These are phyloP conservation scores for Flaveria floridana DNA, from an alignment of 140 eudicot genomes.

Conservation along the genomic window DNA sequence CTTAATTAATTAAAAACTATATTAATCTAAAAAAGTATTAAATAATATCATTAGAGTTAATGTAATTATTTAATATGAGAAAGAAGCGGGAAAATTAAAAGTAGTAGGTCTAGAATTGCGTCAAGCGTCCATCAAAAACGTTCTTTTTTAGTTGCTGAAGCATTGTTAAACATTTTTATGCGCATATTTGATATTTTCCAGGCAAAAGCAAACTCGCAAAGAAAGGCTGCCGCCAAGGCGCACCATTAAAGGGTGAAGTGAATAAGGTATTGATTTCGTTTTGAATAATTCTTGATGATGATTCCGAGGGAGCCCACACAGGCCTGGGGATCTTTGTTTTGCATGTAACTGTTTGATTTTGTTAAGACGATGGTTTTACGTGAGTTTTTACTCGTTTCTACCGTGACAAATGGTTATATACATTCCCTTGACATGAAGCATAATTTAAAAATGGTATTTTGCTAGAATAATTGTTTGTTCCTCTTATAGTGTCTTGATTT, in stretches of 20 bases:
- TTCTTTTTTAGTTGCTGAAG: no score
- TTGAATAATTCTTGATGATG: slow-evolving; percentile 49
- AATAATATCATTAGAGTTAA: no score
- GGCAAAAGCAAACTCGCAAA: slow-evolving; percentile 74
- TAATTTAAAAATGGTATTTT: slow-evolving; percentile 5
- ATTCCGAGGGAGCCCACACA: slow-evolving; percentile 29
- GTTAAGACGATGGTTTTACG: slow-evolving; percentile 16
- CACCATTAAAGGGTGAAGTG: slow-evolving; percentile 51
- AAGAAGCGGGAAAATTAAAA: no score
- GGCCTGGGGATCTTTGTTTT: slow-evolving; percentile 34
- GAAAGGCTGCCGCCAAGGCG: slow-evolving; percentile 78
- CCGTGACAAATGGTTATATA: slow-evolving; percentile 33
- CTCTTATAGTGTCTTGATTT: not conserved
- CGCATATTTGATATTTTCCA: slow-evolving; percentile 24
- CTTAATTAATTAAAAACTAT: no score
- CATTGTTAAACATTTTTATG: not conserved
- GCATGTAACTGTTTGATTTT: slow-evolving; percentile 40
- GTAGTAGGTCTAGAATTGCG: no score
- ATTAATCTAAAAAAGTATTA: no score
- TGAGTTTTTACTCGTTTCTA: slow-evolving; percentile 31
- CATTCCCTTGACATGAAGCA: slow-evolving; percentile 30
- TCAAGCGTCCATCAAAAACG: no score
- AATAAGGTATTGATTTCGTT: slow-evolving; percentile 30
- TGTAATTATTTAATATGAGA: no score
- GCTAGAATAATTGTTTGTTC: slow-evolving; percentile 7